A percentile compares a stretch with the other conserved stretches of the same genome.
phyloP scores from a whole-genome alignment of 225 moss, liverwort and hornwort genomes.

The Sphagnum contortum region DNA sequence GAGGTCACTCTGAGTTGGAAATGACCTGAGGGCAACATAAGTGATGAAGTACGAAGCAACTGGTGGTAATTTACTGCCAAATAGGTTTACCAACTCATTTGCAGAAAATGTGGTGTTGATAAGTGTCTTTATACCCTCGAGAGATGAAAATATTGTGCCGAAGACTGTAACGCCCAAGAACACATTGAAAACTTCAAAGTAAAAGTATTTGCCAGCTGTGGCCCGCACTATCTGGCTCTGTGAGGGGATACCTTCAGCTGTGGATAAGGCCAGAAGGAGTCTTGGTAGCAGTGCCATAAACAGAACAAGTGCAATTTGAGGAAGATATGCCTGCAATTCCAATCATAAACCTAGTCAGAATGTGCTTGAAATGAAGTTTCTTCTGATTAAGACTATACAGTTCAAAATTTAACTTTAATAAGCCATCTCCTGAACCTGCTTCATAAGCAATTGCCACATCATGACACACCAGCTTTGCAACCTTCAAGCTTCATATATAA shows the following conservation, averaged over 20 bases:
- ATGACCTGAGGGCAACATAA: conserved; percentile 1
- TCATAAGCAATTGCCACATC: no score
- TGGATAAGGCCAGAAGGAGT: conserved; percentile 28
- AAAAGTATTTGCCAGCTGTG: conserved; percentile 37
- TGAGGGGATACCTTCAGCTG: conserved; percentile 24
- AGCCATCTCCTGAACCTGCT: no score
- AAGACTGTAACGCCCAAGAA: conserved; percentile 56
- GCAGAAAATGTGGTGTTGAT: conserved; percentile 6
- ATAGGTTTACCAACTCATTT: conserved; percentile 12
- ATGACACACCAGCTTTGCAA: no score
- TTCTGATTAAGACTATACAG: no score
- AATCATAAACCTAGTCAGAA: no score
- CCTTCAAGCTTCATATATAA: no score
- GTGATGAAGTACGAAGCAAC: conserved; percentile 45
- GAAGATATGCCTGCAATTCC: conserved; percentile 29
- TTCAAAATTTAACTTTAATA: no score
- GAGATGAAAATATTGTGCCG: conserved; percentile 34
- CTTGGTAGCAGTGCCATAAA: conserved; percentile 39
- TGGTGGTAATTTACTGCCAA: conserved; percentile 43
- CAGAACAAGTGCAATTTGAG: conserved; percentile 40
- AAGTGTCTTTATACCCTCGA: conserved; percentile 17
- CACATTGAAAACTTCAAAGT: conserved; percentile 46
- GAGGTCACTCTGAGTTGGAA: no score
- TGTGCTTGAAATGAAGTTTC: no score
- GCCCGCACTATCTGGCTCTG: conserved; percentile 37